These are phyloP conservation scores for Gracilariopsis chorda DNA, from an alignment of 23 red algal genomes.

Conservation along the genomic window DNA sequence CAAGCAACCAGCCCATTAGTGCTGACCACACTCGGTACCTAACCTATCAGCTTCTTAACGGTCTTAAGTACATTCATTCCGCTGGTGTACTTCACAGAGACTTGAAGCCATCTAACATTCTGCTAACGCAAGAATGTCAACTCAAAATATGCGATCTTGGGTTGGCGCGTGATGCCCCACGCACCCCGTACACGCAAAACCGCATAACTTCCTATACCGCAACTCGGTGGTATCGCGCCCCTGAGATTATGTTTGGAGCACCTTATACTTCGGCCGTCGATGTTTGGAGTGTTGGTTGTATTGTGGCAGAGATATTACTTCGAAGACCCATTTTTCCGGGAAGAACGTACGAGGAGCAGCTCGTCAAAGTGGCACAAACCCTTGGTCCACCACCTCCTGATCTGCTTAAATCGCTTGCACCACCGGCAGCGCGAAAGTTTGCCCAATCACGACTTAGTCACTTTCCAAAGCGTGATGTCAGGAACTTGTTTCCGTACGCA, in stretches of 20 bases:
- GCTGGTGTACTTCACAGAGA: constrained; percentile 95
- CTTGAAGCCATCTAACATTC: constrained; percentile 94
- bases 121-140: constrained; percentile 86
- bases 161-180: constrained; percentile 58
- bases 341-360: constrained; percentile 67
- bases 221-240: constrained; percentile 92
- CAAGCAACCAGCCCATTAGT: constrained; percentile 71
- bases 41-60: constrained; percentile 91
- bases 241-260: constrained; percentile 80
- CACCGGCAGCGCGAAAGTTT: constrained; percentile 45
- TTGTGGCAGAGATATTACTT: constrained; percentile 86
- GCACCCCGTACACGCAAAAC: neutral
- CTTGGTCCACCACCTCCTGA: constrained; percentile 61
- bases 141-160: constrained; percentile 90
- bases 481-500: constrained; percentile 74
- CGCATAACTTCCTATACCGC: constrained; percentile 76
- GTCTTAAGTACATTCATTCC: constrained; percentile 93
- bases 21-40: constrained; percentile 95
- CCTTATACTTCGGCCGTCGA: constrained; percentile 83
- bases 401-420: constrained; percentile 47
- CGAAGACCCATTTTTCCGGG: constrained; percentile 90
- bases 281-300: constrained; percentile 95
- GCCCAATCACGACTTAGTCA: constrained; percentile 41
- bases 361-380: constrained; percentile 69
- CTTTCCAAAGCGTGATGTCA: constrained; percentile 57